Evolutionary conservation across 345 rosid genomes (phyloP), one percentile per base, ranked within the genome.

Genomic region (Gossypium mustelinum): DNA sequence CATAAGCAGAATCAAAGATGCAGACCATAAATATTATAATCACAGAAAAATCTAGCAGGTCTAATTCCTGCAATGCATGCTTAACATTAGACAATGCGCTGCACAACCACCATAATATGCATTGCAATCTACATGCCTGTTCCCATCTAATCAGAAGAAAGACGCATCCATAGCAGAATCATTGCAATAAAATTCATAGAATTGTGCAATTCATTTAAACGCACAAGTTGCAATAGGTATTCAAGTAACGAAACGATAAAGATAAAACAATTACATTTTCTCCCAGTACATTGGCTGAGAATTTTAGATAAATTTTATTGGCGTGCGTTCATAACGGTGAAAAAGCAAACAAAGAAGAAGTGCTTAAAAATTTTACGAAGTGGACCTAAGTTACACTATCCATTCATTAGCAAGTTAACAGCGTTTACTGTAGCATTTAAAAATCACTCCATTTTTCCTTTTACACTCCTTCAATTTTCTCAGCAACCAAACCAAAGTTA

Each of bases 1-100:
- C 58, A 70, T 76, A 60, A 68, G 80, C 54, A 72, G 45, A 5
- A 78, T 59, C 81, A 51, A 64, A 34, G 66, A 78, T 72, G 43
- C 54, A 75, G 39, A 68, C 25, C 51, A 52, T 66, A 74, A 70
- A 41, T 39, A 79, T 45, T 70, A 75, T 58, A 77, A 57, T 22
- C 52, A 11, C 12, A 18, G 54, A 48, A 66, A 18, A 56, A 25
- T 20, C 67, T 29, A 41, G 72, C 27, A 77, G n/a, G 60, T 63
- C 12, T n/a, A 57, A 73, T 58, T 60, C 56, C 60, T 54, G 51
- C 17, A 8, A 64, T 29, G 17, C 51, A 56, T 43, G 11, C 60
- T 48, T 39, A 62, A 43, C n/a, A 61, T 56, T 41, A 41, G 41
- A 60, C 25, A 47, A 12, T 27, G 14, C 57, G 25, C 50, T 7